phyloP scores from a whole-genome alignment of 2,329 filamentous ascomycete genomes.

The Botrytis medusae region DNA sequence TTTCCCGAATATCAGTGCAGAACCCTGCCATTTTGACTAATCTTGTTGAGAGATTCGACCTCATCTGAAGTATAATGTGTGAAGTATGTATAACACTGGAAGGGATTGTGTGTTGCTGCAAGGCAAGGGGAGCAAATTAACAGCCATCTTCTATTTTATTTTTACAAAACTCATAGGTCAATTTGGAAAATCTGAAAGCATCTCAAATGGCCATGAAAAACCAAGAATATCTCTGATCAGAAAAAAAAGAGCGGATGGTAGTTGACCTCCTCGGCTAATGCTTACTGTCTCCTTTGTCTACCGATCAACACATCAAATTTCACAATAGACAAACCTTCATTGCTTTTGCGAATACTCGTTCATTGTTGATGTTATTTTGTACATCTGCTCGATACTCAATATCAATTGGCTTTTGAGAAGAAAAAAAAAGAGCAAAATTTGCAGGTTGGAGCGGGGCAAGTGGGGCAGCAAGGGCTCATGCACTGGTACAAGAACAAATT shows the following conservation, averaged over 20 bases:
- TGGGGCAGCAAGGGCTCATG: neutral
- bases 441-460: neutral
- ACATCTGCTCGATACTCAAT: neutral
- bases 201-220: neutral
- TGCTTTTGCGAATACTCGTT: neutral
- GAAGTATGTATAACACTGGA: neutral
- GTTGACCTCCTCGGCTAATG: neutral
- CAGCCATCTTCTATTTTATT: neutral
- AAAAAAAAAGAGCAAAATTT: neutral
- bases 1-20: neutral
- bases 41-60: neutral
- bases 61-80: neutral
- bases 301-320: neutral
- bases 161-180: no score
- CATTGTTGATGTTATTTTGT: neutral
- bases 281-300: neutral
- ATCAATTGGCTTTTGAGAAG: neutral
- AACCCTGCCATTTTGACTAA: neutral
- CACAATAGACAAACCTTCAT: neutral
- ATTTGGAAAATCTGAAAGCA: neutral
- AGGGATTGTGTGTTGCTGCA: neutral
- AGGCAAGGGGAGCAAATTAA: neutral
- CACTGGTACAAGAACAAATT: neutral
- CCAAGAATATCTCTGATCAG: neutral
- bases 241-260: neutral